Evolutionary conservation across 2,329 filamentous ascomycete genomes (phyloP), one percentile per base, ranked within the genome.

Genomic region (Gliomastix tumulicola): DNA sequence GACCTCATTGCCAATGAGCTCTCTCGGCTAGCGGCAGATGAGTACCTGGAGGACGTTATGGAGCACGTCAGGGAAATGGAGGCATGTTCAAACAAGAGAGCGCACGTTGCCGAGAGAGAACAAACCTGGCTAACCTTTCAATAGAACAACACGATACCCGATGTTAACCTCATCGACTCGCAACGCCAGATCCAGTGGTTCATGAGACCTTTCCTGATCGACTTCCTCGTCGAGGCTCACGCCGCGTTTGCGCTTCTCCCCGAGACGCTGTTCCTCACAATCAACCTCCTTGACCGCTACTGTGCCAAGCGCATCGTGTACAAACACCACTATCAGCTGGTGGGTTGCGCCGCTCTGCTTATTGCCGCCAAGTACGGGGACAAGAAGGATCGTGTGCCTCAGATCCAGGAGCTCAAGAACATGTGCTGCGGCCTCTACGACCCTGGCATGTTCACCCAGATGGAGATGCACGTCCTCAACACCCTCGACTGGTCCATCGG

Each of bases 181-280:
- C 92, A 98, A 65, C 88, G 89, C 47, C 92, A 98, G 73, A 97
- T 98, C 45, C 88, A 97, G 59, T 98, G 92, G 92, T 97, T 94
- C 66, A 98, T 98, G 92, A 75, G 92, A 52, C 92, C 92, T 1
- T 97, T 96, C 62, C 81, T 98, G 23, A 85, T 98, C 57, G 92
- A 98, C 68, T 98, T 98, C 66, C 77, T 98, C 48, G 84, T 97
- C 52, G 92, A 98, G 74, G 92, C 90, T 35, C 92, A 98, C 56
- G 84, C 87, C 47, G 90, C 90, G 42, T 98, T 97, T 65, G 84
- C 88, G 50, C 76, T 98, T 10, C 76, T 97, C 11, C 90, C 92
- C 28, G 88, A 96, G 60, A 98, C 92, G 2, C 76, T 98, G 35
- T 96, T 96, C 70, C 78, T 98, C 39, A 89, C 92, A 22, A 82